A percentile compares a stretch with the other conserved stretches of the same genome.
phyloP scores from a whole-genome alignment of 768 basidiomycete genomes.

The Pleurotus pulmonarius region DNA sequence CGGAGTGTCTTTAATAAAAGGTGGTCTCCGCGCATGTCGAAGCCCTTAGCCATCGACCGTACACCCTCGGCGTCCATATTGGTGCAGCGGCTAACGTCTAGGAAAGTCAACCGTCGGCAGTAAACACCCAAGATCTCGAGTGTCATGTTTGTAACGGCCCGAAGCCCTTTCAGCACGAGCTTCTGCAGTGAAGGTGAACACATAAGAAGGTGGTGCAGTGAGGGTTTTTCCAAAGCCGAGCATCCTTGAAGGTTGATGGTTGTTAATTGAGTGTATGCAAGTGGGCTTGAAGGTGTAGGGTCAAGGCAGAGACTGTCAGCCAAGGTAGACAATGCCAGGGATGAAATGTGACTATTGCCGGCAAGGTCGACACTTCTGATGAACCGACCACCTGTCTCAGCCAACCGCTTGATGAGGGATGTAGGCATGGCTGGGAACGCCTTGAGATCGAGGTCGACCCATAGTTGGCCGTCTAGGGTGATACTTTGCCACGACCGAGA shows the following conservation, averaged over 20 bases:
- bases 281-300: slow-evolving; percentile 25
- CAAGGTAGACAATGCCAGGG: slow-evolving; percentile 48
- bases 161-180: slow-evolving; percentile 65
- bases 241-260: slow-evolving; percentile 73
- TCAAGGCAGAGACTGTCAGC: slow-evolving; percentile 51
- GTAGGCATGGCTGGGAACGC: slow-evolving; percentile 57
- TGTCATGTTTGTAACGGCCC: slow-evolving; percentile 68
- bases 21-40: slow-evolving; percentile 40
- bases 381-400: slow-evolving; percentile 59
- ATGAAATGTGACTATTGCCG: slow-evolving; percentile 52
- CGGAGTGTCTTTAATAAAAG: slow-evolving; percentile 60
- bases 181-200: slow-evolving; percentile 56
- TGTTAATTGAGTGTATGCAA: slow-evolving; percentile 63
- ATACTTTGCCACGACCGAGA: slow-evolving; percentile 74
- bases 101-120: slow-evolving; percentile 49
- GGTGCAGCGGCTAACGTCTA: slow-evolving; percentile 72
- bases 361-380: slow-evolving; percentile 56
- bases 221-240: slow-evolving; percentile 53
- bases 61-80: slow-evolving; percentile 68
- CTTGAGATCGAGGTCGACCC: slow-evolving; percentile 61
- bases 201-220: slow-evolving; percentile 67
- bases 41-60: slow-evolving; percentile 38
- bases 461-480: slow-evolving; percentile 85
- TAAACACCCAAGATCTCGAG: slow-evolving; percentile 61
- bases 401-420: slow-evolving; percentile 48